phyloP scores from a whole-genome alignment of 1,139 yeast species.

The Pichia sp. region DNA sequence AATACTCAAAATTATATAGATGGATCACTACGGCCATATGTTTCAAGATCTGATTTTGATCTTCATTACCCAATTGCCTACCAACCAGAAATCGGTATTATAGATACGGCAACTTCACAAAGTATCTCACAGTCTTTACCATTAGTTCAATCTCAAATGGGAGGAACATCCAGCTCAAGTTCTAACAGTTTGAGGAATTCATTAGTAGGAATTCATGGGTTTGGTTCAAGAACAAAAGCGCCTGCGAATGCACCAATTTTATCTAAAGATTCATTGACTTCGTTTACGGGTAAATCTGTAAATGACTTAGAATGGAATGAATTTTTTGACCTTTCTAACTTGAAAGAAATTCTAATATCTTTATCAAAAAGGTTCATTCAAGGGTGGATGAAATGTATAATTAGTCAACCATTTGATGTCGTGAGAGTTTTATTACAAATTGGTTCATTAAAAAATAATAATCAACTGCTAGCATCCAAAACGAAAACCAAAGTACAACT shows the following conservation, averaged over 20 bases:
- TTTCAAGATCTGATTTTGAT: conserved; percentile 26
- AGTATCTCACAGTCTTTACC: conserved; percentile 29
- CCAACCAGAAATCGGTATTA: conserved; percentile 28
- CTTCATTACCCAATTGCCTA: conserved; percentile 29
- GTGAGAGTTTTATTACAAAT: conserved; percentile 74
- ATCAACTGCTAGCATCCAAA: background rate
- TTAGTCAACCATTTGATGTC: conserved; percentile 87
- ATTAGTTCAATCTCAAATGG: conserved; percentile 16
- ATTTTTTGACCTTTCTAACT: conserved; percentile 52
- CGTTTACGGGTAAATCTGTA: conserved; percentile 17
- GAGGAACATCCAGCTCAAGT: conserved; percentile 2
- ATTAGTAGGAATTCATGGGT: conserved; percentile 17
- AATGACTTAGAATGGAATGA: conserved; percentile 61
- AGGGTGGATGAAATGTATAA: conserved; percentile 58
- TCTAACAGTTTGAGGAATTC: conserved; percentile 1
- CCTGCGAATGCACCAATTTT: conserved; percentile 8
- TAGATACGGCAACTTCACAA: conserved; percentile 29
- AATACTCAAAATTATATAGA: conserved; percentile 21
- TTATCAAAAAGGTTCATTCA: conserved; percentile 55
- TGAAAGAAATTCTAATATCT: conserved; percentile 48
- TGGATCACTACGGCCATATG: conserved; percentile 28
- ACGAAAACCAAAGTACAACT: background rate
- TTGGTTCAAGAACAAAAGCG: conserved; percentile 10
- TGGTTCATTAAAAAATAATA: conserved; percentile 38
- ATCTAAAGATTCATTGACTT: conserved; percentile 5